phyloP scores from a whole-genome alignment of 768 basidiomycete species.

The Tricholoma flavovirens region DNA sequence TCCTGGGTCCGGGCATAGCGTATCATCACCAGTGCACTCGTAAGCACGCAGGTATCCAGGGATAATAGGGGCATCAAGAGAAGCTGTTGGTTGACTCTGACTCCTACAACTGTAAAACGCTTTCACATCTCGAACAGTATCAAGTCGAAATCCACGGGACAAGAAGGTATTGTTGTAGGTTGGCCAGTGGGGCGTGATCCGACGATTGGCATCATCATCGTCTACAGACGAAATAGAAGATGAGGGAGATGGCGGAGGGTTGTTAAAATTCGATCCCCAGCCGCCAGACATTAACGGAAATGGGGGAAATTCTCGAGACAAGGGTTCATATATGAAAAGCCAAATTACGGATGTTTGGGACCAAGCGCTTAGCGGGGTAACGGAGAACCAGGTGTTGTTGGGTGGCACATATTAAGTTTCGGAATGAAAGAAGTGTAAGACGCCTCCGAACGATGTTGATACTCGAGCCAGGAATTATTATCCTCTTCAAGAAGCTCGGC shows the following conservation, averaged over 20 bases:
- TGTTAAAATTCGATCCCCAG: constrained; percentile 21
- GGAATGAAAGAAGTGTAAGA: constrained; percentile 17
- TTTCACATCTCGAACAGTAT: constrained; percentile 65
- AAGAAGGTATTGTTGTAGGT: constrained; percentile 44
- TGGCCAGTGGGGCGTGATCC: constrained; percentile 59
- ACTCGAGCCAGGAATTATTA: constrained; percentile 25
- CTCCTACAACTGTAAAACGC: constrained; percentile 37
- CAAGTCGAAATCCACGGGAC: constrained; percentile 53
- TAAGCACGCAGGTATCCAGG: constrained; percentile 30
- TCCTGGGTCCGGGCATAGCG: constrained; percentile 66
- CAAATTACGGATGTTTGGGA: not conserved
- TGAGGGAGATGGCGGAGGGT: constrained; percentile 32
- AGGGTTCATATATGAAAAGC: not conserved
- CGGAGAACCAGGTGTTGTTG: not conserved
- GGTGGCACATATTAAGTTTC: constrained; percentile 16
- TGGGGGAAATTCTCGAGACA: constrained; percentile 1
- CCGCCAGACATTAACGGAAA: constrained; percentile 14
- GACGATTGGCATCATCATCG: constrained; percentile 55
- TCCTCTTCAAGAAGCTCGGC: constrained; percentile 27
- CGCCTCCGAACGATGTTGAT: constrained; percentile 21
- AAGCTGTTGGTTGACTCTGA: constrained; percentile 7
- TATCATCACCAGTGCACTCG: constrained; percentile 42
- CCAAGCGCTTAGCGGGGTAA: not conserved
- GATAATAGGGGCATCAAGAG: constrained; percentile 6
- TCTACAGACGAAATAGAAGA: constrained; percentile 49